Evolutionary conservation across 1,284 basidiomycete species (phyloP).

Genomic region (Anthracocystis panici-leucophaei): DNA sequence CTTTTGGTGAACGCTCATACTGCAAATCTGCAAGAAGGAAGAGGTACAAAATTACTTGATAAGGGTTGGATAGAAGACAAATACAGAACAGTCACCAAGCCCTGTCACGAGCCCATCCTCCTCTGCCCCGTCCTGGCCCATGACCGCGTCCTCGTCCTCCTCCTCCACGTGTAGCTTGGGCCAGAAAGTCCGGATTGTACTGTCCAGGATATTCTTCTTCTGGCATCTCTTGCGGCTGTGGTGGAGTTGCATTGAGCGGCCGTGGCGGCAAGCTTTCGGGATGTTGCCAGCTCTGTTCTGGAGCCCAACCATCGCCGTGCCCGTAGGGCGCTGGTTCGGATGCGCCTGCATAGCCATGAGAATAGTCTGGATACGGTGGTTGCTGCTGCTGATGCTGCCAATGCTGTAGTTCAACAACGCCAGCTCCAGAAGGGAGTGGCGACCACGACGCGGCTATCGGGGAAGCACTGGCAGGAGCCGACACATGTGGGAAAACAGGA

Average conservation of each 20-base stretch:
- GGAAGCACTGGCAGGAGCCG: slow-evolving; percentile 3
- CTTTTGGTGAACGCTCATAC: not conserved
- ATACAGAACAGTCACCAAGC: slow-evolving; percentile 18
- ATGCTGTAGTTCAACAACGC: slow-evolving; percentile 5
- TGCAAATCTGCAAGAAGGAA: not conserved
- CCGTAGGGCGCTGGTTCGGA: slow-evolving; percentile 6
- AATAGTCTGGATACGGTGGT: slow-evolving; percentile 9
- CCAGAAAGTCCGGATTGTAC: slow-evolving; percentile 46
- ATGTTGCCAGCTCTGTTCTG: slow-evolving; percentile 10
- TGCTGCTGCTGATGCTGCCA: slow-evolving; percentile 18
- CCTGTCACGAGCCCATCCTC: slow-evolving; percentile 19
- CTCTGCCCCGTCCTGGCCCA: slow-evolving; percentile 17
- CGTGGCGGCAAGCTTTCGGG: not conserved
- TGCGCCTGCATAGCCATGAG: slow-evolving; percentile 8
- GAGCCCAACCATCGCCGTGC: slow-evolving; percentile 13
- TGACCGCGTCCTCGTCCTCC: slow-evolving; percentile 6
- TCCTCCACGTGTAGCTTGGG: slow-evolving; percentile 19
- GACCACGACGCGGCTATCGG: slow-evolving; percentile 27
- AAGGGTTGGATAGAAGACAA: not conserved
- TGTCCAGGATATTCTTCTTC: slow-evolving; percentile 52
- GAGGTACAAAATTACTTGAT: not conserved
- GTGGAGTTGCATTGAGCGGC: slow-evolving; percentile 6
- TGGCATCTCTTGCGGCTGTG: slow-evolving; percentile 29
- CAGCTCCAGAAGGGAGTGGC: slow-evolving; percentile 14
- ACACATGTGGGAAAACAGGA: slow-evolving; percentile 9